These are phyloP conservation scores for Ophiostoma triangulosporum DNA, from an alignment of 2,329 filamentous ascomycete genomes.

Conservation along the genomic window DNA sequence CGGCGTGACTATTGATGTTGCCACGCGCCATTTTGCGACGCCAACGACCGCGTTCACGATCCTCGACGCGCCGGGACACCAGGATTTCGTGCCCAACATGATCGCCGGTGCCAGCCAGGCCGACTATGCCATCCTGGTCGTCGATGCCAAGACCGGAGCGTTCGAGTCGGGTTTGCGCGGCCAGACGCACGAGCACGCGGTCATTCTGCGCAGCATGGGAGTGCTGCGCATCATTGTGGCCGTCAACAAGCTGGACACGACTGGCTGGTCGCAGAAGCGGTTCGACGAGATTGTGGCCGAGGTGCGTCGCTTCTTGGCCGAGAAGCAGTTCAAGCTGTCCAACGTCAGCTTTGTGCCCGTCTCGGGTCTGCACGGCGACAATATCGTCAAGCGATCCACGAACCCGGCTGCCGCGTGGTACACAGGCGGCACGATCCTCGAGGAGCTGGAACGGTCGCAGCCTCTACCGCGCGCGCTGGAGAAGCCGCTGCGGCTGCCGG, in stretches of 20 bases:
- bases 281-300: slow-evolving; percentile 80
- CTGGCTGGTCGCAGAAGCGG: slow-evolving; percentile 67
- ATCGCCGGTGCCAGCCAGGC: slow-evolving; percentile 93
- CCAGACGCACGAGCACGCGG: slow-evolving; percentile 85
- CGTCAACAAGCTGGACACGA: slow-evolving; percentile 88
- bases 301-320: slow-evolving; percentile 66
- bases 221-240: slow-evolving; percentile 79
- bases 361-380: slow-evolving; percentile 79
- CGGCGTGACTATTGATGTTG: slow-evolving; percentile 93
- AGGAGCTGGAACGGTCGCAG: slow-evolving; percentile 74
- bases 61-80: slow-evolving; percentile 84
- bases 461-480: slow-evolving; percentile 56
- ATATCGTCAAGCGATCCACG: slow-evolving; percentile 51
- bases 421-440: slow-evolving; percentile 60
- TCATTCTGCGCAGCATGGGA: slow-evolving; percentile 81
- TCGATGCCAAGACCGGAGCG: slow-evolving; percentile 79
- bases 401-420: slow-evolving; percentile 62
- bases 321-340: slow-evolving; percentile 68
- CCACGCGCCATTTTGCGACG: slow-evolving; percentile 88
- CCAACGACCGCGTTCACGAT: slow-evolving; percentile 81
- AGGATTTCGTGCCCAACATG: slow-evolving; percentile 98
- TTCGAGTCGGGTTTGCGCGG: slow-evolving; percentile 90
- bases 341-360: slow-evolving; percentile 81
- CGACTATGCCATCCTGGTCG: slow-evolving; percentile 87
- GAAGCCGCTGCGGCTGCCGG: slow-evolving; percentile 72